Percentiles rank a stretch among this genome's conserved stretches.
Conservation (phyloP, 768 basidiomycete species). For the Dacryopinax primogenitus region DNA sequence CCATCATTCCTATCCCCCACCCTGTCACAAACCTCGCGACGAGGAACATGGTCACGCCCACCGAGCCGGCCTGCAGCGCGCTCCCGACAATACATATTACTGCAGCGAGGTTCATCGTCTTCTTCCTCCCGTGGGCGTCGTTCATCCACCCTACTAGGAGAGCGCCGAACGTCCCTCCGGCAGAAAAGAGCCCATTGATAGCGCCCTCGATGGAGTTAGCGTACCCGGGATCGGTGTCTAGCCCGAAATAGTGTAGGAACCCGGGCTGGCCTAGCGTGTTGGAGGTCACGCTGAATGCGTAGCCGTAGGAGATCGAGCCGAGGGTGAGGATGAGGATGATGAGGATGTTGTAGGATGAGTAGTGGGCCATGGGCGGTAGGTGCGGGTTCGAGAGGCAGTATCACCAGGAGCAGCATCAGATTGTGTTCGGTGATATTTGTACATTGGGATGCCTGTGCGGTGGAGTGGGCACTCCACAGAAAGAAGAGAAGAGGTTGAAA, state of each 20-base stretch:
- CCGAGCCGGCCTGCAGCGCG: constrained; percentile 1
- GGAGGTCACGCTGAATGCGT: not conserved
- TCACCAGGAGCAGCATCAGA: not conserved
- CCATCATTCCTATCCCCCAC: constrained; percentile 6
- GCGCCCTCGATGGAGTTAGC: not conserved
- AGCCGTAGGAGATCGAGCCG: not conserved
- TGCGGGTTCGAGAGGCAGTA: not conserved
- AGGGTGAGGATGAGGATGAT: not conserved
- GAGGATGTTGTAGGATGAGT: not conserved
- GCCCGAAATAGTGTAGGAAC: not conserved
- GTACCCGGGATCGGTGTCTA: not conserved
- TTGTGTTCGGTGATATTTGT: not conserved
- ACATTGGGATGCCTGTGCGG: not conserved
- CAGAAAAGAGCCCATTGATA: not conserved
- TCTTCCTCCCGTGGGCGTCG: not conserved
- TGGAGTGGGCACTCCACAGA: not conserved
- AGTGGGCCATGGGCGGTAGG: not conserved
- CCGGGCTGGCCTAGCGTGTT: constrained; percentile 1
- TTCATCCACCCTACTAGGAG: not conserved
- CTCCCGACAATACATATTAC: not conserved
- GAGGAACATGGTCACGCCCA: constrained; percentile 8
- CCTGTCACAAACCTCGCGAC: constrained; percentile 7
- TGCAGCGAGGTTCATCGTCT: not conserved
- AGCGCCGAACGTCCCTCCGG: constrained; percentile 1
- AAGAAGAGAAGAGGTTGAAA: no score